Evolutionary conservation across 2,329 filamentous ascomycete species (phyloP), one percentile per base, ranked within the genome.

Genomic region (Trichophyton rubrum): DNA sequence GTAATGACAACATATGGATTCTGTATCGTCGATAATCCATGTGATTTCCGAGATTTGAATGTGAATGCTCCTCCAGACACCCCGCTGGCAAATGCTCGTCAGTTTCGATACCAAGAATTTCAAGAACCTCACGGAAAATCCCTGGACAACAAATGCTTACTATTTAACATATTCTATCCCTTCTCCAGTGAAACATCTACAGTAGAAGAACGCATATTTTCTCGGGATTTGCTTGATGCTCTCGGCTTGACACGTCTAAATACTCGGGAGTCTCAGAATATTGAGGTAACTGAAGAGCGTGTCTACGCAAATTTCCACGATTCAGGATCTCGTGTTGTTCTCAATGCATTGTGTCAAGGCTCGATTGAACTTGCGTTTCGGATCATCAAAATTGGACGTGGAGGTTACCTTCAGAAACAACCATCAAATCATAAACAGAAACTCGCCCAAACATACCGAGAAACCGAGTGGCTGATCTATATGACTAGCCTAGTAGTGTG

Each of bases 1-100:
- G 73, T 76, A 60, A 72, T 78, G 68, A 71, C 77, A 65, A 76
- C 75, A 59, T 78, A 78, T 61, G 75, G 75, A 9, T 78, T 78
- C 66, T 75, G 74, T 43, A 68, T 76, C n/a, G 61, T 66, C 3
- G 66, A 72, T 22, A 78, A 78, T 59, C 70, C 72, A 17, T 76
- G 73, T 47, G 75, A 78, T 62, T 76, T 77, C 65, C 71, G 74
- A 13, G 71, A 73, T 27, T 69, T 78, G 47, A 72, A 69, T 61
- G 64, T 78, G 38, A 72, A 71, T 9, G 68, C 72, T 56, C 72
- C 73, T 27, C 67, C 71, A 24, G 74, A 70, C 17, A 75, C 73
- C 41, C 73, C 73, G 6, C 67, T 77, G 2, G 67, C 69, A 20
- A 61, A 70, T 38, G 72, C 72, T 33, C 74, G 72, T 59, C 65